Evolutionary conservation across 345 rosid species (phyloP), one percentile per base, ranked within the genome.

Genomic region (Eucalyptus dawsonii): DNA sequence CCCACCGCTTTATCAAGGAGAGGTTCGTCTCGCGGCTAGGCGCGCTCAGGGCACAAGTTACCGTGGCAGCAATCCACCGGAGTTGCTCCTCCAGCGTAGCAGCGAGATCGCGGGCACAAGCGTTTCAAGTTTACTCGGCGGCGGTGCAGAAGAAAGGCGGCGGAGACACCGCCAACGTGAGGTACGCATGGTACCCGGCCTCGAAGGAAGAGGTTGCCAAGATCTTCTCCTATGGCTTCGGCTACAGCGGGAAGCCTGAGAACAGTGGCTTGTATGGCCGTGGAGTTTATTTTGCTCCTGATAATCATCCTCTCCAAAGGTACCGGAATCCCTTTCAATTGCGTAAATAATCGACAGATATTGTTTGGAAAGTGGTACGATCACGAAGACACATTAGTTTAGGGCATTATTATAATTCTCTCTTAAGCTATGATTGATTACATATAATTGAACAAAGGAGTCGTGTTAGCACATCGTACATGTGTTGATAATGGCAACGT

Each of bases 201-300:
- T 5, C 91, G 5, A 95, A 85, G 90, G 92, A 91, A 13, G 96
- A 95, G 89, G 86, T 95, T 2, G 87, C 72, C 62, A 88, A 91
- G 85, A 92, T 98, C 58, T 12, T 95, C n/a, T 94, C 92, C 25
- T 91, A 94, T 65, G 99, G 99, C 6, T 97, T 98, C 90, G 93
- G 95, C 14, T 69, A 72, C 42, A 54, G 45, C 9, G 90, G 89
- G 47, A 86, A 88, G 88, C 91, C 90, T 8, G 86, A 40, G 58
- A 93, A 92, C 90, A 89, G 90, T 44, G 95, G 95, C 3, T 91
- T 94, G 89, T 93, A 91, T 69, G 98, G 99, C 1, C 69, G 90
- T 25, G 99, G 99, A 17, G 72, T 95, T 88, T 94, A 95, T 92
- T 92, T 97, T 80, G 92, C 93, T 11, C 97, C 99, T 0, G 97